Percentiles rank a stretch among this genome's conserved stretches.
Conservation (phyloP, 2,329 filamentous ascomycete species). For the Camillea tinctor region DNA sequence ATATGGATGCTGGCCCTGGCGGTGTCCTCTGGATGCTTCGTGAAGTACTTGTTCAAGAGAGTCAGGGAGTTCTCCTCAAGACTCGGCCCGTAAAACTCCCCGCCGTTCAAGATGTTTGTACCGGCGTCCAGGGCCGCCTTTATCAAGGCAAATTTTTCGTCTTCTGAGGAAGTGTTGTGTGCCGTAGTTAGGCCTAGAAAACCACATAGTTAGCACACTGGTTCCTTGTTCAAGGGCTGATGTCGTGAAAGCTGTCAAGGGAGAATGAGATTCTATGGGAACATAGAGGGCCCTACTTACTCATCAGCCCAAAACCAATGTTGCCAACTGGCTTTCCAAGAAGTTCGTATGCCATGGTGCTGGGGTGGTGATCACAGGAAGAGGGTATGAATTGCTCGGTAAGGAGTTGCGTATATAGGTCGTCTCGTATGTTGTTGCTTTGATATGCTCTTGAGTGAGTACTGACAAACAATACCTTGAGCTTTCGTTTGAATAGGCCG, state of each 20-base stretch:
- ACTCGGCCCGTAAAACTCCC: constrained; percentile 50
- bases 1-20: constrained; percentile 50
- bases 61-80: constrained; percentile 46
- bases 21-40: constrained; percentile 51
- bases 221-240: neutral
- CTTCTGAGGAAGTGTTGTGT: constrained; percentile 29
- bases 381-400: neutral
- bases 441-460: no score
- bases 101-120: constrained; percentile 46
- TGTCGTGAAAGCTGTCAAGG: neutral
- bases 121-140: constrained; percentile 39
- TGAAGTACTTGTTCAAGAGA: constrained; percentile 51
- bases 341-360: constrained; percentile 15
- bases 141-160: constrained; percentile 42
- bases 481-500: no score
- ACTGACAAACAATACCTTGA: no score
- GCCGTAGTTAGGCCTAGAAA: constrained; percentile 45
- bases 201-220: neutral
- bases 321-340: constrained; percentile 13
- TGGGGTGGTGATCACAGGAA: neutral
- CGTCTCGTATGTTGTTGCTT: no score
- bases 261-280: no score
- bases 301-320: constrained; percentile 34
- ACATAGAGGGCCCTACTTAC: constrained; percentile 1
- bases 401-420: neutral